Evolutionary conservation across 805 yeast genomes (phyloP), one percentile per base, ranked within the genome.

Genomic region (Kluyveromyces aestuarii): DNA sequence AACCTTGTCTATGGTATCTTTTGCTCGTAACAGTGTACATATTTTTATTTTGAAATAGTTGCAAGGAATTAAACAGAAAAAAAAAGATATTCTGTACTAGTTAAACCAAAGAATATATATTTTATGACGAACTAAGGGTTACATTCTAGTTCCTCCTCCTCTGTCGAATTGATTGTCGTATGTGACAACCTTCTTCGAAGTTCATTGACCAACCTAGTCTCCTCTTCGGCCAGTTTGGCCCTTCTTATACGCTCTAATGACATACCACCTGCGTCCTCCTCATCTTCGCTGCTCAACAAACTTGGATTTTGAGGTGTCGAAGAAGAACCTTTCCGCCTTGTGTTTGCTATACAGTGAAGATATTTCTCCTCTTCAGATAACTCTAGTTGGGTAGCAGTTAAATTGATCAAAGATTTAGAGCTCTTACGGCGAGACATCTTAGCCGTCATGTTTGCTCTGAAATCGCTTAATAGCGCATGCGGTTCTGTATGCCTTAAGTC

Each of bases 361-460:
- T 49, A 53, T 40, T 57, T 65, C 54, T 81, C 90, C 40, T 82
- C 87, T 30, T 79, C 87, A 45, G 78, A 78, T 55, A 84, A 67
- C 54, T 84, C 89, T 55, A 84, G 69, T 27, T 84, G 73, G 47
- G 81, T 73, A 25, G 84, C 81, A 1, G 90, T 81, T 55, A 84
- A 70, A 52, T 80, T 82, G 55, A 84, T 72, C 48, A 84, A 68
- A 0, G 90, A 83, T 59, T 81, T 83, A n/a, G 87, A 84, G 30
- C 88, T 81, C 57, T 80, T 78, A 62, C 91, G 79, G 62, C 90
- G 75, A 47, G 71, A 66, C 62, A 84, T 67, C 44, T 70, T 70
- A 7, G 79, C 81, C 13, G 78, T 77, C 67, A 72, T 44, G 40
- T 17, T 33, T 19, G 36, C 50, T 40, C 9, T 50, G 50, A 48